phyloP scores from a whole-genome alignment of 306 rosid genomes.

The Ammopiptanthus mongolicus region DNA sequence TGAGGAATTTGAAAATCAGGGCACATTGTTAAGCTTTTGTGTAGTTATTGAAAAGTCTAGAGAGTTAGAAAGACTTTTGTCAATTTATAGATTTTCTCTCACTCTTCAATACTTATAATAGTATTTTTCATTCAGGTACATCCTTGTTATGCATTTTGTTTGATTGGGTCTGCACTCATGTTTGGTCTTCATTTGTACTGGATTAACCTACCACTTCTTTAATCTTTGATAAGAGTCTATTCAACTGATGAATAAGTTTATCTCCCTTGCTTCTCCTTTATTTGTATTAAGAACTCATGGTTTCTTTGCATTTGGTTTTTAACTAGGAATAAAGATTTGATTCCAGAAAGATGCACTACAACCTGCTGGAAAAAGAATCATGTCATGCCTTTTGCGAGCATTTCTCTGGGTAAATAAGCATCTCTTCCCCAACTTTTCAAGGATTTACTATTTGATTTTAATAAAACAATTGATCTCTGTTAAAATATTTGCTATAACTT shows the following conservation, averaged over 20 bases:
- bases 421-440: neutral
- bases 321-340: constrained; percentile 29
- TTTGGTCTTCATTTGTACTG: neutral
- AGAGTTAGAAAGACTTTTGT: neutral
- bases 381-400: constrained; percentile 15
- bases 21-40: neutral
- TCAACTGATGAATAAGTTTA: neutral
- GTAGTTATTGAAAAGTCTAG: neutral
- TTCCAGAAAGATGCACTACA: neutral
- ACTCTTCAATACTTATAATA: neutral
- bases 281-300: neutral
- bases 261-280: neutral
- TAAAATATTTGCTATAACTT: neutral
- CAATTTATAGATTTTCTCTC: neutral
- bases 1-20: neutral
- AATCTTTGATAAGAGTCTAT: neutral
- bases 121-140: neutral
- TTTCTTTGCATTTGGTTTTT: neutral
- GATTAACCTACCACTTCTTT: neutral
- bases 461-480: neutral
- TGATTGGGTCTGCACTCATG: neutral
- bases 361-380: neutral
- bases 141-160: neutral
- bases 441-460: neutral
- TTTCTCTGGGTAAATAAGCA: constrained; percentile 21